These are phyloP conservation scores for Colletotrichum brevisporum DNA, from an alignment of 2,329 filamentous ascomycete species.

Conservation along the genomic window DNA sequence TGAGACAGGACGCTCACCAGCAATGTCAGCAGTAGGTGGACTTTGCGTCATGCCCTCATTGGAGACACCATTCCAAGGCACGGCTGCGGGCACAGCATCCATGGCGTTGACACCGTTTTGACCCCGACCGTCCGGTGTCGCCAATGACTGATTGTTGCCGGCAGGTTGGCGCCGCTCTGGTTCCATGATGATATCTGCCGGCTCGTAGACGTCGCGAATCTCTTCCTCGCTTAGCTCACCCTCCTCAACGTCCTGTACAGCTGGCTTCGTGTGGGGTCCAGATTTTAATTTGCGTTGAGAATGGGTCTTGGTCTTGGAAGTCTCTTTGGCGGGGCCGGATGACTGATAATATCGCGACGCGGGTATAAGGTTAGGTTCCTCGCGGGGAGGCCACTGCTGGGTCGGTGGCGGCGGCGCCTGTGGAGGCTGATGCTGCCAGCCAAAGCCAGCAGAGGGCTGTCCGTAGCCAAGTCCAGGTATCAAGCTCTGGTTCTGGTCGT, in stretches of 20 bases:
- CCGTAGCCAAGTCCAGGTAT: slow-evolving; percentile 46
- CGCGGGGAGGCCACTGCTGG: slow-evolving; percentile 28
- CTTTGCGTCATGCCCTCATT: slow-evolving; percentile 6
- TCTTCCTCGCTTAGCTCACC: slow-evolving; percentile 83
- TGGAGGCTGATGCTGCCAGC: slow-evolving; percentile 28
- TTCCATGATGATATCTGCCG: slow-evolving; percentile 43
- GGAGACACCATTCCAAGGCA: not conserved
- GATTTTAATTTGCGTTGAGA: slow-evolving; percentile 1
- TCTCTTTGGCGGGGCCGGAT: slow-evolving; percentile 42
- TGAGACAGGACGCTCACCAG: slow-evolving; percentile 10
- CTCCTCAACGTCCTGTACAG: slow-evolving; percentile 65
- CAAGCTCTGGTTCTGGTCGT: slow-evolving; percentile 42
- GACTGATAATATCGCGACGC: slow-evolving; percentile 40
- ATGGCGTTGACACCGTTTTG: not conserved
- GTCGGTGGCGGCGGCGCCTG: not conserved
- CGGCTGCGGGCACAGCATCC: not conserved
- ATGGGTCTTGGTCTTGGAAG: slow-evolving; percentile 18
- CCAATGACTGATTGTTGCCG: not conserved
- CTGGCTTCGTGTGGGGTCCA: not conserved
- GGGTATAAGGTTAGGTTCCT: slow-evolving; percentile 40
- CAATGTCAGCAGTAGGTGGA: slow-evolving; percentile 1
- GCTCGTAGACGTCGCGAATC: slow-evolving; percentile 68
- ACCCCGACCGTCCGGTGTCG: not conserved
- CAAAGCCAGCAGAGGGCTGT: slow-evolving; percentile 15
- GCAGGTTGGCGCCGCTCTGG: not conserved